Evolutionary conservation across 371 early-diverging fungal genomes (phyloP), one percentile per base, ranked within the genome.

Genomic region (Thermomucor indicae-seudaticae): DNA sequence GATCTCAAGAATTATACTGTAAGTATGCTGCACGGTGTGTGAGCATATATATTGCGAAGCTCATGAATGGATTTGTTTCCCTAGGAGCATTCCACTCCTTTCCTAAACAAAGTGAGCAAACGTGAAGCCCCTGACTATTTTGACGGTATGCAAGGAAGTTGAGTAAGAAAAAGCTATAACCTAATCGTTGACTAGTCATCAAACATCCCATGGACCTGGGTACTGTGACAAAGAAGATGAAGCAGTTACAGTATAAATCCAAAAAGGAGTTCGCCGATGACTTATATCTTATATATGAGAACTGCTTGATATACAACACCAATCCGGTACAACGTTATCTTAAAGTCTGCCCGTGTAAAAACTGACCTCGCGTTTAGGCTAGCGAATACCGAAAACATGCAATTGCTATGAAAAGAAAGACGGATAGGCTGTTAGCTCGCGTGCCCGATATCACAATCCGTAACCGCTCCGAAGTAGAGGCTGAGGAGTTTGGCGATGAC

Each of bases 41-140:
- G 4, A 14, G 5, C 24, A 17, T 1, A 22, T 39, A 6, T 6
- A 12, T 38, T 39, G 16, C 2, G 14, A 10, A 11, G 30, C 17
- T 20, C 16, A 23, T n/a, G 20, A 47, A 22, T 31, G 3, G 1
- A 20, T n/a, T 6, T 46, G 11, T 1, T 22, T 25, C 7, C 60
- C 38, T 70, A 83, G 83, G 87, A 85, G 20, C 90, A 92, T 51
- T 89, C 96, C 0, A 64, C 73, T 4, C 96, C 96, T 3, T 98
- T 98, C 64, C 70, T 96, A 16, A 83, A 81, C 52, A 91, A 90
- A 64, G 99, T 98, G 22, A 87, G 80, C 59, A 90, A 91, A 53
- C 85, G 90, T 22, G 98, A 98, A 41, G 97, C 93, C 0, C 97
- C 97, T 0, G 93, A 95, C 70, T 98, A 98, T 60, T 91, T 88